phyloP scores from a whole-genome alignment of 2,329 filamentous ascomycete genomes.

The Colletotrichum coccodes region DNA sequence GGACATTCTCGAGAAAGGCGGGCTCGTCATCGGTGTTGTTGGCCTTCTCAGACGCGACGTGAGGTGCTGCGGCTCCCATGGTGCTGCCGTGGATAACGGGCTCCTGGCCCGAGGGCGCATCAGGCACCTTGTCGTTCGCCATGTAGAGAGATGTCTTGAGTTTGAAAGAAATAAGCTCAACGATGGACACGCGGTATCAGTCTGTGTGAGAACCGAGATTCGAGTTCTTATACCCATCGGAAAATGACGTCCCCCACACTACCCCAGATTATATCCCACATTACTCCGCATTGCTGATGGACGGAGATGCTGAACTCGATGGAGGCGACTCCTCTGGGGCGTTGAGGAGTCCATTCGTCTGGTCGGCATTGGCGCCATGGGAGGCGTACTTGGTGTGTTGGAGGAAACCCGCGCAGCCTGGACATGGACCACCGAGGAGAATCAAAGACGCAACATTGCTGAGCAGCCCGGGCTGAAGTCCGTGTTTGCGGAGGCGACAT shows the following conservation, averaged over 20 bases:
- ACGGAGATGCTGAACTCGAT: background rate
- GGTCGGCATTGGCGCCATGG: background rate
- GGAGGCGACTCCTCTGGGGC: background rate
- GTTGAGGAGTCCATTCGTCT: background rate
- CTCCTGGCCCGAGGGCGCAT: background rate
- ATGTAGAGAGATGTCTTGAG: background rate
- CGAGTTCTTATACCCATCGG: background rate
- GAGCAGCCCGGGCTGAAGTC: background rate
- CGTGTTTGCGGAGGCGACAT: constrained; percentile 1
- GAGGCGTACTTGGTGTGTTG: background rate
- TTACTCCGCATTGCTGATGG: background rate
- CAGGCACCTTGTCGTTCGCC: background rate
- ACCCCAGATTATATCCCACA: constrained; percentile 9
- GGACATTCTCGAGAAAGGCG: background rate
- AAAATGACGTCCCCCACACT: background rate
- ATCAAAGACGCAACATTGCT: background rate
- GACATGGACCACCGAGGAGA: background rate
- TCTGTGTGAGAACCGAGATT: background rate
- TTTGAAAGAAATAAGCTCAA: background rate
- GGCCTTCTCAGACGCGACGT: constrained; percentile 1
- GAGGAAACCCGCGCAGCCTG: background rate
- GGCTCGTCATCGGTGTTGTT: background rate
- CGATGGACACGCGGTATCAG: background rate
- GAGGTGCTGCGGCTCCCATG: background rate
- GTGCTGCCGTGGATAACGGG: background rate